Evolutionary conservation across 371 early-diverging fungal genomes (phyloP).

Genomic region (Saksenaea vasiformis): DNA sequence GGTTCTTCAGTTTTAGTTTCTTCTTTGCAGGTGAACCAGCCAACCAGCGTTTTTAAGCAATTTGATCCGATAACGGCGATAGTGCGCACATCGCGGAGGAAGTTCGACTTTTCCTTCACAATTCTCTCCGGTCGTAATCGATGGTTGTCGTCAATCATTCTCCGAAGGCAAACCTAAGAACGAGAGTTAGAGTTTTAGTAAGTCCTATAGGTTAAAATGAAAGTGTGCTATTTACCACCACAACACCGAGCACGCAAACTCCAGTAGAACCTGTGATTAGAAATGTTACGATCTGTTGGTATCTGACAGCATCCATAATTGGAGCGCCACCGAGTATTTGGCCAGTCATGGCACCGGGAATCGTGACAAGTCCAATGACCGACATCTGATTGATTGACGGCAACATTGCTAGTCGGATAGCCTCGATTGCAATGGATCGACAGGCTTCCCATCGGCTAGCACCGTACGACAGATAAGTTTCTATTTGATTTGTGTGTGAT

Average conservation of each 20-base stretch:
- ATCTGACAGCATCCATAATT: constrained; percentile 73
- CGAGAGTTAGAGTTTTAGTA: background rate
- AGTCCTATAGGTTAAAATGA: background rate
- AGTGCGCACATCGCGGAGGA: background rate
- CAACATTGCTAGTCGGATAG: constrained; percentile 72
- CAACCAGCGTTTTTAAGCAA: background rate
- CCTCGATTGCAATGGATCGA: constrained; percentile 68
- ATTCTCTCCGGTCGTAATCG: constrained; percentile 57
- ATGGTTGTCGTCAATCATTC: constrained; percentile 54
- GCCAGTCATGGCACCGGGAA: constrained; percentile 87
- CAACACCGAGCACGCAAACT: constrained; percentile 61
- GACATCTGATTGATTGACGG: constrained; percentile 85
- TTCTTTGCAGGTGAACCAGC: background rate
- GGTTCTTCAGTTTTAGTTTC: background rate
- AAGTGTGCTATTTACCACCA: constrained; percentile 35
- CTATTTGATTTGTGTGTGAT: constrained; percentile 69
- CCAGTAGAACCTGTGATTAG: constrained; percentile 71
- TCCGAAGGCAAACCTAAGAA: constrained; percentile 45
- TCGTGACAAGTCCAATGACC: constrained; percentile 81
- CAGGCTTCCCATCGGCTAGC: constrained; percentile 84
- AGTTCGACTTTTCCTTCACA: background rate
- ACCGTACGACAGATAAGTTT: constrained; percentile 74
- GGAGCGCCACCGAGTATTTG: constrained; percentile 83
- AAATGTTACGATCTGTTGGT: constrained; percentile 80
- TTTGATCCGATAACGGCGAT: background rate